Evolutionary conservation across 352 stramenopile species (phyloP).

Genomic region (Pythium apleroticum): DNA sequence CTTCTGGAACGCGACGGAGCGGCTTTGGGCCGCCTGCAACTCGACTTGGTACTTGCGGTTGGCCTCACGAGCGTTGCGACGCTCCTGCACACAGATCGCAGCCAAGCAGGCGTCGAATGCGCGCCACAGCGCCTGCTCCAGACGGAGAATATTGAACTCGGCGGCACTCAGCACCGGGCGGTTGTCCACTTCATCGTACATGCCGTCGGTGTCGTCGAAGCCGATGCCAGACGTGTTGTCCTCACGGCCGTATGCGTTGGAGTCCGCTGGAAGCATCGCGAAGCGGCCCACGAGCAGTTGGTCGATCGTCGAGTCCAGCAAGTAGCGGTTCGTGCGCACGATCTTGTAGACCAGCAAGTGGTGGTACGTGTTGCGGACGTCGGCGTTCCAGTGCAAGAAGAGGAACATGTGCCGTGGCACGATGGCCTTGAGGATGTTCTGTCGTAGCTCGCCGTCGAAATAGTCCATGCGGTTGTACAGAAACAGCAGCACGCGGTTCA

Average conservation of each 20-base stretch:
- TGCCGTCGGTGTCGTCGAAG: constrained; percentile 22
- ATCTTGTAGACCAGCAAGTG: constrained; percentile 75
- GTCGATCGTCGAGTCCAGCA: constrained; percentile 67
- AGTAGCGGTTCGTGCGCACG: constrained; percentile 52
- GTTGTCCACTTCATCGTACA: constrained; percentile 28
- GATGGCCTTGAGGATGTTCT: constrained; percentile 65
- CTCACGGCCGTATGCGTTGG: constrained; percentile 28
- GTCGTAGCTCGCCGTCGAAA: constrained; percentile 66
- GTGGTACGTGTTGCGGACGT: constrained; percentile 72
- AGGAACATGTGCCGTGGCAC: constrained; percentile 77
- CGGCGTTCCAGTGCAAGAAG: constrained; percentile 77
- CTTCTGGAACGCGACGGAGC: constrained; percentile 51
- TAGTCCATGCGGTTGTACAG: constrained; percentile 75
- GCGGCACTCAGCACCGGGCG: constrained; percentile 34
- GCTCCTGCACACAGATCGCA: constrained; percentile 60
- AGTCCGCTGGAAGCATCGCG: constrained; percentile 43
- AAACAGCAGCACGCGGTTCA: constrained; percentile 63
- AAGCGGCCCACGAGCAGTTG: constrained; percentile 58
- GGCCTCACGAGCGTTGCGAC: constrained; percentile 47
- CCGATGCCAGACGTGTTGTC: constrained; percentile 22
- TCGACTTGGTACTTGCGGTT: constrained; percentile 67
- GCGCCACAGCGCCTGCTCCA: constrained; percentile 71
- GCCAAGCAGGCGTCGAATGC: constrained; percentile 74
- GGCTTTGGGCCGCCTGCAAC: constrained; percentile 45
- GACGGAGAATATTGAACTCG: constrained; percentile 49